Conservation (phyloP, 2,329 filamentous ascomycete species). For the Cladosporium sp. region DNA sequence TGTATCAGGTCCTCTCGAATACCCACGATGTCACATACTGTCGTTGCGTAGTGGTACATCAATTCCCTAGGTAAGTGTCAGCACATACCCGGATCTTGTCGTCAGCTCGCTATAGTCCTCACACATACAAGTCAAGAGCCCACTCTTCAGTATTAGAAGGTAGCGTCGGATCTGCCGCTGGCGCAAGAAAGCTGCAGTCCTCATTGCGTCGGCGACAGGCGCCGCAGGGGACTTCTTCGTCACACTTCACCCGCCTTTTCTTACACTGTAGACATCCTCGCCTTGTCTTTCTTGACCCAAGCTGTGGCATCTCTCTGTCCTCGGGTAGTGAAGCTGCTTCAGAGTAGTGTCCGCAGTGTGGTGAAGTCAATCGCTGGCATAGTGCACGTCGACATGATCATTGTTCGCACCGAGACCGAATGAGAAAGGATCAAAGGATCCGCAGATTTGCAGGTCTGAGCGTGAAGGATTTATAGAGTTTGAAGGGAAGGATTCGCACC, state of each 20-base stretch:
- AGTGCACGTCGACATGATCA: no score
- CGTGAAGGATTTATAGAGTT: no score
- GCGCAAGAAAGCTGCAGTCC: constrained; percentile 17
- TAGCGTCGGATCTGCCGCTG: neutral
- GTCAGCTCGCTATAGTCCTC: neutral
- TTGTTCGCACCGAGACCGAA: neutral
- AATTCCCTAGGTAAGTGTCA: constrained; percentile 20
- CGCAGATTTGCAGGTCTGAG: no score
- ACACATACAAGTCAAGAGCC: constrained; percentile 20
- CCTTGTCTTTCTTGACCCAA: constrained; percentile 22
- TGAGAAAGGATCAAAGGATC: neutral
- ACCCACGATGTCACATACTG: constrained; percentile 8
- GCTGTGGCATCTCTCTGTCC: constrained; percentile 17
- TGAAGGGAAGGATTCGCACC: constrained; percentile 4
- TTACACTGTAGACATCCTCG: constrained; percentile 28
- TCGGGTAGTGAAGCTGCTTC: no score
- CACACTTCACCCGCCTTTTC: constrained; percentile 26
- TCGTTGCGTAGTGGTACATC: constrained; percentile 23
- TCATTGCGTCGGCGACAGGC: constrained; percentile 22
- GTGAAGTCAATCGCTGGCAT: no score
- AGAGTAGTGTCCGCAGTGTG: no score
- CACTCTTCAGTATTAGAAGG: constrained; percentile 16
- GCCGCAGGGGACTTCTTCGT: constrained; percentile 22
- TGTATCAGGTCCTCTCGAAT: constrained; percentile 15
- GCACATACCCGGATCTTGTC: neutral